Base-by-base conservation (phyloP, 2,329 filamentous ascomycete species). In the Sarocladium brachiariae region DNA sequence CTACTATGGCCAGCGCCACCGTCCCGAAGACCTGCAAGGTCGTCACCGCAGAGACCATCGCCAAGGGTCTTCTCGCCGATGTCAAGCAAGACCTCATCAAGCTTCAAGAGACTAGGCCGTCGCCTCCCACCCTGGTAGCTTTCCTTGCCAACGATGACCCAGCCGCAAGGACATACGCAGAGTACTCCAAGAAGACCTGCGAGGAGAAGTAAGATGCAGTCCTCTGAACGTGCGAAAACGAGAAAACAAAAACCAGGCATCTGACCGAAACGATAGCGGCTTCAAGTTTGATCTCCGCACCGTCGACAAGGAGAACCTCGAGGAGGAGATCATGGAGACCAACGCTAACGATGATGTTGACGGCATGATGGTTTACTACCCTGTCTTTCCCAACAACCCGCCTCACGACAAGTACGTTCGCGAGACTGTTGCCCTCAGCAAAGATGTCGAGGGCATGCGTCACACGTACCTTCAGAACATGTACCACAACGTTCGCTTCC, bases 391-490 rank as follows among this genome's bases (percentile, higher is more conserved):
- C 14, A 73, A 74, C 69, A 87, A 90, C 72, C 86, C 84, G 49
- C 79, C 82, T 24, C 89, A 96, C 69, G 93, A 99, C 70, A 87
- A 88, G 67, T 97, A 97, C 68, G 83, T 99, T 57, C 92, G 97
- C 71, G 91, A 96, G 72, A 89, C 95, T 2, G 90, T 96, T 51
- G 84, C 89, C 51, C 78, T 96, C 38, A 73, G 80, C 67, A 97
- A 99, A 70, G 93, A 99, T 63, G 92, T 99, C 57, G 93, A 99
- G 70, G 93, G 93, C 31, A 81, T 99, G 52, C 89, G 86, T 60
- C 92, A 96, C 70, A 85, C 84, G 64, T 91, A 97, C 72, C 86
- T 97, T 63, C 91, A 92, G 80, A 99, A 99, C 78, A 96, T 99
- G 91, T 99, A 97, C 73, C 88, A 96, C 75, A 99, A 99, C 73